phyloP scores from a whole-genome alignment of 768 basidiomycete species.

The Boletellus emodensis region DNA sequence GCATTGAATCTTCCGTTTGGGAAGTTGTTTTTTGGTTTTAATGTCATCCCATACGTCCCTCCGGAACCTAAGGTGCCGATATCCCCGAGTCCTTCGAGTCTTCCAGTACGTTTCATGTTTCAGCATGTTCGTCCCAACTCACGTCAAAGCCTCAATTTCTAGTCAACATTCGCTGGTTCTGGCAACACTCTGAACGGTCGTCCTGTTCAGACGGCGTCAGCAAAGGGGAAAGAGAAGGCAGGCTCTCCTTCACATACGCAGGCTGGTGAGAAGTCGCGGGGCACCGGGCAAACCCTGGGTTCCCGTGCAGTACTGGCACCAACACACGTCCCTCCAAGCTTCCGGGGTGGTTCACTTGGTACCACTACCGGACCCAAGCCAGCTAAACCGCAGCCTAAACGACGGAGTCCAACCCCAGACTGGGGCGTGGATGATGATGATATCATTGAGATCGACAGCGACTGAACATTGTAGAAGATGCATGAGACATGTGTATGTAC shows the following conservation, averaged over 20 bases:
- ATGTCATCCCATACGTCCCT: conserved; percentile 64
- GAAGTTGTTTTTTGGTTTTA: conserved; percentile 95
- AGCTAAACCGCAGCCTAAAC: conserved; percentile 35
- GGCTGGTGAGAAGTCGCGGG: conserved; percentile 35
- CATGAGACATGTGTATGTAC: conserved; percentile 4
- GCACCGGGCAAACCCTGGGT: conserved; percentile 51
- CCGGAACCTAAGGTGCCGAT: conserved; percentile 33
- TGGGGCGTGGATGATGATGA: conserved; percentile 85
- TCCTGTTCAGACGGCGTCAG: conserved; percentile 31
- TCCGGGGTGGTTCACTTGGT: conserved; percentile 41
- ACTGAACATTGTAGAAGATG: conserved; percentile 35
- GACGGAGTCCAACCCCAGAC: conserved; percentile 70
- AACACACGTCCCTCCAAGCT: conserved; percentile 30
- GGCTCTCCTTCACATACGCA: conserved; percentile 33
- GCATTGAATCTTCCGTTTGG: conserved; percentile 89
- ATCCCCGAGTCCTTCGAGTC: conserved; percentile 27
- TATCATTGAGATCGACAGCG: conserved; percentile 81
- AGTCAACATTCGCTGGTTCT: conserved; percentile 57
- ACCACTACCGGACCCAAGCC: conserved; percentile 42
- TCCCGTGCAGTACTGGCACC: conserved; percentile 17
- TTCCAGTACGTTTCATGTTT: conserved; percentile 24
- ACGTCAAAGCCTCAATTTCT: not conserved
- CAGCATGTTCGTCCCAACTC: not conserved
- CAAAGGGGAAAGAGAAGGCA: conserved; percentile 54
- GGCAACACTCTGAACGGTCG: conserved; percentile 68